These are phyloP conservation scores for Ceriops zippeliana DNA, from an alignment of 345 rosid genomes.

Conservation along the genomic window DNA sequence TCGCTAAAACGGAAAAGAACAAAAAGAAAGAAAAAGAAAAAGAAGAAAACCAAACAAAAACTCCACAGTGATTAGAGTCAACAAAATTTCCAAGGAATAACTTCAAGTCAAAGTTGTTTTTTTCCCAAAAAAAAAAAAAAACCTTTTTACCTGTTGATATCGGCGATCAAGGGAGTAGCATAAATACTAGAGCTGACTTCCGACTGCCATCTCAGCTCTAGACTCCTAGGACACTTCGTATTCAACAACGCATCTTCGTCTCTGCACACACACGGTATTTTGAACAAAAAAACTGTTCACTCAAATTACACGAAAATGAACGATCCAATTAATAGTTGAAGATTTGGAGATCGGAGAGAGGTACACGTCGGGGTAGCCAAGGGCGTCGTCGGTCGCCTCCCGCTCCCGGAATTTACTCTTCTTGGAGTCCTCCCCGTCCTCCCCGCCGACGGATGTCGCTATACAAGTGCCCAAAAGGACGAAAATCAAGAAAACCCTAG, in stretches of 20 bases:
- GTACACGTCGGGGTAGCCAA: constrained; percentile 71
- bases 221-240: constrained; percentile 79
- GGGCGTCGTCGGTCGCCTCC: constrained; percentile 72
- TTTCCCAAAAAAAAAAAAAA: not conserved
- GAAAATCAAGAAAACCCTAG: constrained; percentile 36
- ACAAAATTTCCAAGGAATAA: too few species aligned
- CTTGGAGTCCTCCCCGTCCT: constrained; percentile 48
- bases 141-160: constrained; percentile 68
- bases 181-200: constrained; percentile 97
- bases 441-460: constrained; percentile 30
- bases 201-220: constrained; percentile 98
- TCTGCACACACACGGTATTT: constrained; percentile 32
- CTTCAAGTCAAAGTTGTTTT: too few species aligned
- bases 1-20: constrained; percentile 46
- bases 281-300: not conserved
- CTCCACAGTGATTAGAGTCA: too few species aligned
- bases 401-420: constrained; percentile 75
- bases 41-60: not conserved
- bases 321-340: not conserved
- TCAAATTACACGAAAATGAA: not conserved
- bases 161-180: constrained; percentile 91
- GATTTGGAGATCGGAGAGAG: constrained; percentile 15
- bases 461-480: constrained; percentile 28
- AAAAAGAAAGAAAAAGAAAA: not conserved
- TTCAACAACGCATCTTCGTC: constrained; percentile 90